A percentile compares a stretch with the other conserved stretches of the same genome.
These are phyloP conservation scores for Penicillium riverlandense DNA, from an alignment of 495 filamentous ascomycete species.

Conservation along the genomic window DNA sequence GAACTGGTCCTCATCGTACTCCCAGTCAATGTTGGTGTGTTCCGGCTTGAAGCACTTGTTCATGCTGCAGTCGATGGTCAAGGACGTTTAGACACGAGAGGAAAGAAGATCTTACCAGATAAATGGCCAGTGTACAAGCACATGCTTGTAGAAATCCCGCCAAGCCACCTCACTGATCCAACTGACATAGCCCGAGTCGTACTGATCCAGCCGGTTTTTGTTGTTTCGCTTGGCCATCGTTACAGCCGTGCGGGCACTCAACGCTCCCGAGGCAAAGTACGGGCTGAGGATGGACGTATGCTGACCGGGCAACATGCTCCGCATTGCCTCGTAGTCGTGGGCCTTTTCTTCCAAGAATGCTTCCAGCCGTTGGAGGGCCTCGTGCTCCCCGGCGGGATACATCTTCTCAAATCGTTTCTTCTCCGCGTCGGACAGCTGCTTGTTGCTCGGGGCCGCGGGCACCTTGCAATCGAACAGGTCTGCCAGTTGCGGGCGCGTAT, in stretches of 20 bases:
- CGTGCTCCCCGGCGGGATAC: slow-evolving; percentile 79
- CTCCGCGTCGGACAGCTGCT: slow-evolving; percentile 53
- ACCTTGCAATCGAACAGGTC: slow-evolving; percentile 58
- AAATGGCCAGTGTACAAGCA: slow-evolving; percentile 80
- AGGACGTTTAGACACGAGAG: not conserved
- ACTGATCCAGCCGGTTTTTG: slow-evolving; percentile 61
- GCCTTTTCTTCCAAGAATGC: slow-evolving; percentile 67
- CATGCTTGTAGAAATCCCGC: slow-evolving; percentile 91
- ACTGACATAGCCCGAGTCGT: slow-evolving; percentile 55
- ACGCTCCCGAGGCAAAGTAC: slow-evolving; percentile 69
- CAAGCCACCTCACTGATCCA: slow-evolving; percentile 91
- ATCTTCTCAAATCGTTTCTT: slow-evolving; percentile 46
- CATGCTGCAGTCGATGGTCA: slow-evolving; percentile 51
- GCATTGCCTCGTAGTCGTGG: slow-evolving; percentile 48
- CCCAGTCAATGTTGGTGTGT: slow-evolving; percentile 77
- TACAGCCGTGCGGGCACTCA: slow-evolving; percentile 73
- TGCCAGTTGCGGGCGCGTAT: slow-evolving; percentile 43
- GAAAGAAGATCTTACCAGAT: slow-evolving; percentile 54
- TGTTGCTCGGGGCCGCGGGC: slow-evolving; percentile 58
- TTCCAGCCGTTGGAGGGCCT: slow-evolving; percentile 56
- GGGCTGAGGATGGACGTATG: slow-evolving; percentile 70
- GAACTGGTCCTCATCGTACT: slow-evolving; percentile 63
- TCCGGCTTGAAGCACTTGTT: slow-evolving; percentile 89
- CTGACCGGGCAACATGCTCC: slow-evolving; percentile 53
- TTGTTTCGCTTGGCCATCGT: slow-evolving; percentile 59